These are phyloP conservation scores for Aspergillus neoniger DNA, from an alignment of 2,329 filamentous ascomycete species.

Conservation along the genomic window DNA sequence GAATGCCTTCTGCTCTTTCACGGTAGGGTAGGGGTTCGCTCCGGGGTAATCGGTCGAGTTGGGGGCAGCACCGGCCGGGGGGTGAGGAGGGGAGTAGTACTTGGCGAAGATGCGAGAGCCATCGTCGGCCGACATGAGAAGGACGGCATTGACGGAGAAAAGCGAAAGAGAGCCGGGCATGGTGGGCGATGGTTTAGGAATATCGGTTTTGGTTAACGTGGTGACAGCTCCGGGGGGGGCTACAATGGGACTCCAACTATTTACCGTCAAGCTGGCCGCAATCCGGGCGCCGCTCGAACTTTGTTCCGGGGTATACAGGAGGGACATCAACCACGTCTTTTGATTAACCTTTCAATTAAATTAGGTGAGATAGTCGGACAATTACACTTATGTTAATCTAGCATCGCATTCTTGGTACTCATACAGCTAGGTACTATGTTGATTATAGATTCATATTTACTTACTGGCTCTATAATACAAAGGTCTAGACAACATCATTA, in stretches of 20 bases:
- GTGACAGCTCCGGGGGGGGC: slow-evolving; percentile 1
- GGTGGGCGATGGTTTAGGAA: slow-evolving; percentile 28
- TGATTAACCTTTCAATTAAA: background rate
- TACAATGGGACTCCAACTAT: slow-evolving; percentile 12
- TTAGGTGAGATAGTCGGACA: background rate
- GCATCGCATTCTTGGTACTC: no score
- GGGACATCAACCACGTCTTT: background rate
- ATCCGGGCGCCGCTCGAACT: slow-evolving; percentile 24
- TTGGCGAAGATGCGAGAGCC: slow-evolving; percentile 90
- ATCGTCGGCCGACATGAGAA: slow-evolving; percentile 82
- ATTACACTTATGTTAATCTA: no score
- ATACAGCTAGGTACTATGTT: background rate
- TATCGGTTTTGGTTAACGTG: slow-evolving; percentile 7
- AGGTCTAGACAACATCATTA: slow-evolving; percentile 10
- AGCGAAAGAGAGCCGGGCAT: slow-evolving; percentile 77
- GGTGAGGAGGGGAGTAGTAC: slow-evolving; percentile 78
- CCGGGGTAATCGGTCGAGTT: slow-evolving; percentile 61
- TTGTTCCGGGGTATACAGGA: slow-evolving; percentile 28
- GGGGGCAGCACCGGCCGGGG: slow-evolving; percentile 60
- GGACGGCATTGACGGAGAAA: slow-evolving; percentile 74
- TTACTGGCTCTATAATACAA: slow-evolving; percentile 11
- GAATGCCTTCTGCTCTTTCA: slow-evolving; percentile 94
- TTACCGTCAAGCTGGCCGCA: slow-evolving; percentile 29
- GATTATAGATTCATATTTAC: background rate
- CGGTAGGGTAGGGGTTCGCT: slow-evolving; percentile 77